A percentile compares a stretch with the other conserved stretches of the same genome.
These are phyloP conservation scores for Rhynchospora pubera DNA, from an alignment of 176 grass and related monocot species.

Conservation along the genomic window DNA sequence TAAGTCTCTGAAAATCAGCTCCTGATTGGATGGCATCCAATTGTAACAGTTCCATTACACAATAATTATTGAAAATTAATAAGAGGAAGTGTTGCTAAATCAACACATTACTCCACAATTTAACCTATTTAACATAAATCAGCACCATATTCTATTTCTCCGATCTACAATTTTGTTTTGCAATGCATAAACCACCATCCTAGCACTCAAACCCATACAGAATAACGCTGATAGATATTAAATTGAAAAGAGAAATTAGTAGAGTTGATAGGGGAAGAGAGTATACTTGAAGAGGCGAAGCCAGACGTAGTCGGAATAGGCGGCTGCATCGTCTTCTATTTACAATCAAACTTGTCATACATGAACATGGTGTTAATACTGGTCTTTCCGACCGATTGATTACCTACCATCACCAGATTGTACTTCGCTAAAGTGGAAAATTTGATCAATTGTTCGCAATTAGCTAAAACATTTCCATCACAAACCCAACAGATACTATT, in stretches of 20 bases:
- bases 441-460: too few relatives aligned
- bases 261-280: not conserved
- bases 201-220: not conserved
- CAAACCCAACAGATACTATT: too few relatives aligned
- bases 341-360: too few relatives aligned
- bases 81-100: too few relatives aligned
- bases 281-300: conserved; percentile 54
- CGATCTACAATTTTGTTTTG: not conserved
- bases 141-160: not conserved
- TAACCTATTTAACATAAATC: not conserved
- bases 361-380: too few relatives aligned
- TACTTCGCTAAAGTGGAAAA: too few relatives aligned
- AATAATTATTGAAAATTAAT: too few relatives aligned
- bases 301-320: conserved; percentile 72
- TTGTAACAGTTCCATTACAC: not conserved
- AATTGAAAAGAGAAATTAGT: not conserved
- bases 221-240: not conserved
- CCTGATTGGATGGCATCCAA: conserved; percentile 15
- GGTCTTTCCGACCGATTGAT: too few relatives aligned
- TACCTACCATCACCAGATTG: too few relatives aligned
- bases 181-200: not conserved
- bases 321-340: not conserved
- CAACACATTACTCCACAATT: not conserved
- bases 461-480: too few relatives aligned
- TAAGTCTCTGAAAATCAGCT: conserved; percentile 23